These are phyloP conservation scores for Backusella morwellensis DNA, from an alignment of 192 early-diverging fungal genomes.

Conservation along the genomic window DNA sequence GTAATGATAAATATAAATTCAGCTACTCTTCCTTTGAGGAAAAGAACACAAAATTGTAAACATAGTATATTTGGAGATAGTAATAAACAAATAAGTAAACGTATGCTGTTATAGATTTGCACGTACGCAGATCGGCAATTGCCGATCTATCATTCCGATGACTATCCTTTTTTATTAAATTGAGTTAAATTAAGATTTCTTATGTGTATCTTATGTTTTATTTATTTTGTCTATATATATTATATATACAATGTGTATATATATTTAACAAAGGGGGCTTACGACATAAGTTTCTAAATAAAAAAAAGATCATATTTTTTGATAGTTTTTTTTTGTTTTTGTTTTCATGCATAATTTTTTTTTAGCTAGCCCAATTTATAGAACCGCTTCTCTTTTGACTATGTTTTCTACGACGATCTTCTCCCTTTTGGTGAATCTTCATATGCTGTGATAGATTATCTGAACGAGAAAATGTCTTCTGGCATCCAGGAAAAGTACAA, in stretches of 20 bases:
- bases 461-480: constrained; percentile 57
- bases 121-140: neutral
- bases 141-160: neutral
- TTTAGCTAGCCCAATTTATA: neutral
- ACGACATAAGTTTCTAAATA: constrained; percentile 1
- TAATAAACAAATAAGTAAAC: constrained; percentile 1
- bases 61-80: neutral
- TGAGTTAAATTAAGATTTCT: neutral
- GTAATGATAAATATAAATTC: neutral
- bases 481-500: constrained; percentile 53
- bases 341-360: neutral
- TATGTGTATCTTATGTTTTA: constrained; percentile 1
- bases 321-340: neutral
- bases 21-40: neutral
- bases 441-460: constrained; percentile 67
- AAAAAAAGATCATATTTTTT: neutral
- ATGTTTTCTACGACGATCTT: constrained; percentile 17
- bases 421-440: constrained; percentile 35
- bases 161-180: neutral
- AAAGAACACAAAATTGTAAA: neutral
- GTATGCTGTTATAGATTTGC: neutral
- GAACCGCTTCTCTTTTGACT: neutral
- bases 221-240: constrained; percentile 8
- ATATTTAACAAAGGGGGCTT: neutral
- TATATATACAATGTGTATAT: neutral